Evolutionary conservation across 306 rosid species (phyloP), one percentile per base, ranked within the genome.

Genomic region (Citrullus colocynthis): DNA sequence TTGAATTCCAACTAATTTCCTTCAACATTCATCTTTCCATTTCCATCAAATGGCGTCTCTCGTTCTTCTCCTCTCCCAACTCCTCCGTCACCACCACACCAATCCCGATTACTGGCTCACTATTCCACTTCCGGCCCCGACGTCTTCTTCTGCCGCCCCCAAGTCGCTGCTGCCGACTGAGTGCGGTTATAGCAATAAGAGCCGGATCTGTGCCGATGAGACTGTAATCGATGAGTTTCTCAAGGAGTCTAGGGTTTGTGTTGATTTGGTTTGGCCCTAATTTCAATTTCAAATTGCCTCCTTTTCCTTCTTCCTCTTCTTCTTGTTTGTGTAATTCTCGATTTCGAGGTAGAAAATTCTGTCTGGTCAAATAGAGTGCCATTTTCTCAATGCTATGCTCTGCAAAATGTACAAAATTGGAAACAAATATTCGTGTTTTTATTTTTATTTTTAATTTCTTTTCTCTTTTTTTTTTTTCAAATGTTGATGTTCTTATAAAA

Each of bases 221-320:
- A 20, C 16, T 41, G 54, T n/a, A 39, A 39, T 67, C 34, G 74
- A 67, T 12, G 52, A 39, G 48, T n/a, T 67, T 67, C 74, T 67
- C 34, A 10, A 67, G 52, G 74, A 67, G 20, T 67, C 54, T 42
- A 67, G 74, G 74, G 74, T 67, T 41, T 67, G 74, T 42, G 54
- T 41, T 10, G 74, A 66, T 42, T 66, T 66, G 34, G n/a, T 67
- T 41, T 67, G 74, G 74, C 74, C 74, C 32, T 67, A 67, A 64
- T 64, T 64, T 66, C 16, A 20, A 8, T 1, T 18, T 4, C 15
- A 0, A 65, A 3, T 17, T 65, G 41, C 34, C 11, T 0, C 18
- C 36, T 28, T 65, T 39, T 11, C 18, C 9, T 67, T 67, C 4
- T 24, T 24, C 32, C 6, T 28, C 18, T 61, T 28, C 5, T 42